Percentiles rank a stretch among this genome's conserved stretches.
Evolutionary conservation across 352 stramenopile genomes (phyloP).

Genomic region (Phytophthora kernoviae): DNA sequence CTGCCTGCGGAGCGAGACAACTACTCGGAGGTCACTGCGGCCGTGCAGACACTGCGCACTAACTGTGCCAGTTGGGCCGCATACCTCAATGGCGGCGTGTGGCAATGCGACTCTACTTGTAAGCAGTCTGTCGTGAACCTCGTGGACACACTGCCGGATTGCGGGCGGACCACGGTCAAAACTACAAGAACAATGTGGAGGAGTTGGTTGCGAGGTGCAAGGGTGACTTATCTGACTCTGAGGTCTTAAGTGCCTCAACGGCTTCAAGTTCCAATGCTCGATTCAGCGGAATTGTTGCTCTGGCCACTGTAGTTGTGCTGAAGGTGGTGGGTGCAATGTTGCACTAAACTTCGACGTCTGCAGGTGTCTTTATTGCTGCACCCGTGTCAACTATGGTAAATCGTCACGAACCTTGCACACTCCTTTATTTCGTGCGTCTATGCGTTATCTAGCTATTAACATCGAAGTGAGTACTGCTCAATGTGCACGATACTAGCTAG

Average conservation of each 20-base stretch:
- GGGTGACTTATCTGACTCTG: not conserved
- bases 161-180: slow-evolving; percentile 16
- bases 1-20: not conserved
- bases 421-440: too few relatives aligned
- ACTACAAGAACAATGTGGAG: slow-evolving; percentile 16
- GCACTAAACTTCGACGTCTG: too few relatives aligned
- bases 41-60: slow-evolving; percentile 1
- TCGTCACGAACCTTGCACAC: too few relatives aligned
- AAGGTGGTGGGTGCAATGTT: slow-evolving; percentile 1
- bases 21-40: slow-evolving; percentile 3
- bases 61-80: slow-evolving; percentile 15
- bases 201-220: slow-evolving; percentile 4
- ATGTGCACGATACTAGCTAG: too few relatives aligned
- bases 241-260: not conserved
- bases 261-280: not conserved
- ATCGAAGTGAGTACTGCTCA: too few relatives aligned
- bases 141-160: slow-evolving; percentile 12
- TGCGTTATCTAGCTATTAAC: too few relatives aligned
- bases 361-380: too few relatives aligned
- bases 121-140: slow-evolving; percentile 9
- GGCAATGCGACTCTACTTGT: slow-evolving; percentile 19
- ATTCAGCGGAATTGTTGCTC: not conserved
- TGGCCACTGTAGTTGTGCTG: slow-evolving; percentile 1
- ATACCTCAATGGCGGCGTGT: slow-evolving; percentile 12
- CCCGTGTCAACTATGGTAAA: too few relatives aligned